phyloP scores from a whole-genome alignment of 1,284 basidiomycete species.

The Marasmius sp. region DNA sequence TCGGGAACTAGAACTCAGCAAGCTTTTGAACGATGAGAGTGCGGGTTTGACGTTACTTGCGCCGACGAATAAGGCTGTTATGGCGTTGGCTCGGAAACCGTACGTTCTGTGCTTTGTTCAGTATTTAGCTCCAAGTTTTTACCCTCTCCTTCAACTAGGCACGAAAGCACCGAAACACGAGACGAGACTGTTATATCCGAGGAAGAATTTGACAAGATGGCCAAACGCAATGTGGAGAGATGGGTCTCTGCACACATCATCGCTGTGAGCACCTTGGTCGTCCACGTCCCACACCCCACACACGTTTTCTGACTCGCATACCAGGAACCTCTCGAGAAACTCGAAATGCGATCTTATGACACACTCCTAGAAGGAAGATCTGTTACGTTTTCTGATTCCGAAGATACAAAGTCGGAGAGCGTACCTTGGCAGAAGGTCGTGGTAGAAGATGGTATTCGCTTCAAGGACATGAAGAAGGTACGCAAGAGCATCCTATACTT shows the following conservation, averaged over 20 bases:
- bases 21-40: conserved; percentile 40
- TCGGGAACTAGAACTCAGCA: conserved; percentile 62
- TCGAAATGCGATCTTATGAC: conserved; percentile 36
- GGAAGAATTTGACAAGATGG: conserved; percentile 56
- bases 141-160: conserved; percentile 34
- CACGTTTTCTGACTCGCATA: neutral
- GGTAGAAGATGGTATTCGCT: conserved; percentile 51
- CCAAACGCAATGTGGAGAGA: conserved; percentile 62
- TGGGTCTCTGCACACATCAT: conserved; percentile 78
- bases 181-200: conserved; percentile 55
- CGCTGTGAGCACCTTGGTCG: conserved; percentile 42
- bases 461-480: conserved; percentile 60
- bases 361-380: conserved; percentile 59
- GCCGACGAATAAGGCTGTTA: conserved; percentile 81
- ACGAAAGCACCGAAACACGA: conserved; percentile 50
- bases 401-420: conserved; percentile 32
- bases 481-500: conserved; percentile 10
- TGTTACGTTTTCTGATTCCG: conserved; percentile 46
- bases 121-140: neutral
- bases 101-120: conserved; percentile 35
- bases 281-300: conserved; percentile 20
- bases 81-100: conserved; percentile 74
- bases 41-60: conserved; percentile 60
- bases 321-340: conserved; percentile 42
- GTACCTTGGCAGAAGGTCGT: conserved; percentile 58